Evolutionary conservation across 768 basidiomycete species (phyloP), one percentile per base, ranked within the genome.

Genomic region (Phylloporus sp.): DNA sequence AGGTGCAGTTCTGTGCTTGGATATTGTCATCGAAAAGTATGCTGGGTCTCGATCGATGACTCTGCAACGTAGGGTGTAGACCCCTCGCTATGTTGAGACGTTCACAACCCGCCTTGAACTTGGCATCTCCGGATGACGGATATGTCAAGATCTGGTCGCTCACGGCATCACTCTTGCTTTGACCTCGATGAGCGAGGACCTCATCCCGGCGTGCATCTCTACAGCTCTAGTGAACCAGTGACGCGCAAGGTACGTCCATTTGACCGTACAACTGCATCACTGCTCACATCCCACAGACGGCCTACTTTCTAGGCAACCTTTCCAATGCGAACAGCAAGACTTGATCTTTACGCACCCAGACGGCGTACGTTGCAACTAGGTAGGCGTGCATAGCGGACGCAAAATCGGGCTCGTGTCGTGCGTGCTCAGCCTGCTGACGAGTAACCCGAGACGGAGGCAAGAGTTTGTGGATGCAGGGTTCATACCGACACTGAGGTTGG

Each of bases 281-380:
- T 18, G 43, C 54, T 12, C 47, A 44, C 38, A 4, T 11, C 15
- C 5, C n/a, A 9, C 50, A 81, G 77, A 82, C 85, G 0, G 76
- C 84, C 0, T 80, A 73, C 60, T 69, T 81, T 2, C 76, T 90
- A 0, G 84, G 84, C 0, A 90, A 91, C 64, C 72, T 91, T 13
- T 76, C 81, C 31, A 88, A 89, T 62, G 74, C 1, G 64, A 70
- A 15, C 75, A 80, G 39, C 84, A 84, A 50, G 71, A 72, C 35
- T 65, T 72, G 22, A 78, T 91, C 29, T 70, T 84, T n/a, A 59
- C 70, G 0, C 74, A 82, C 50, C 70, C 78, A 0, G 68, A 70
- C 6, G n/a, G n/a, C n/a, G n/a, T n/a, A n/a, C 70, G 90, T 6
- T 76, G 89, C 4, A 61, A 64, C 11, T 73, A 79, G 2, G 68